A percentile compares a stretch with the other conserved stretches of the same genome.
These are phyloP conservation scores for Sanghuangporus weigelae DNA, from an alignment of 1,284 basidiomycete species.

Conservation along the genomic window DNA sequence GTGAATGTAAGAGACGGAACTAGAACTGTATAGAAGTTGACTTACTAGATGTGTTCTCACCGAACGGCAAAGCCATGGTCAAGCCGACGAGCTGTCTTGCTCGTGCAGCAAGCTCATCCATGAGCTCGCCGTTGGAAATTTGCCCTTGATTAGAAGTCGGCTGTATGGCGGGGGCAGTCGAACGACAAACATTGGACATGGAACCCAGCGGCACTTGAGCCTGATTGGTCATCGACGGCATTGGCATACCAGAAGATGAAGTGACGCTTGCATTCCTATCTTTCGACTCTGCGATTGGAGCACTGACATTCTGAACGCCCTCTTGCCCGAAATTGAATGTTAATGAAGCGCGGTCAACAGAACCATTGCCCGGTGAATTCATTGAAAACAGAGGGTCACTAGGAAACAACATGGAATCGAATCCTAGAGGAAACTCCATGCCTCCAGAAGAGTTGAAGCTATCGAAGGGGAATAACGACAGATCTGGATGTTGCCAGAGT, in stretches of 20 bases:
- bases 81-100: conserved; percentile 16
- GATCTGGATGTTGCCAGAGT: conserved; percentile 2
- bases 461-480: conserved; percentile 8
- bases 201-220: not conserved
- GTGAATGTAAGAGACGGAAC: not conserved
- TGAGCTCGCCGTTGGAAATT: conserved; percentile 2
- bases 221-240: not conserved
- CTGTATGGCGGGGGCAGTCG: not conserved
- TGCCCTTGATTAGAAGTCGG: not conserved
- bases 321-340: conserved; percentile 4
- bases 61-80: conserved; percentile 11
- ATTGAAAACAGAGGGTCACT: not conserved
- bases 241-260: conserved; percentile 1
- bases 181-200: not conserved
- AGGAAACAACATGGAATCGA: conserved; percentile 5
- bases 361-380: not conserved
- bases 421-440: not conserved
- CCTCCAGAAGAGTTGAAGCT: not conserved
- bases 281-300: not conserved
- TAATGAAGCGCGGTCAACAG: not conserved
- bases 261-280: not conserved
- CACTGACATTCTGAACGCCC: not conserved
- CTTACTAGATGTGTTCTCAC: conserved; percentile 22
- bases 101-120: conserved; percentile 13
- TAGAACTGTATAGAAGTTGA: conserved; percentile 11